Percentiles rank a stretch among this genome's conserved stretches.
Conservation (phyloP, 164 flowering plant species). For the Vitis cinerea region DNA sequence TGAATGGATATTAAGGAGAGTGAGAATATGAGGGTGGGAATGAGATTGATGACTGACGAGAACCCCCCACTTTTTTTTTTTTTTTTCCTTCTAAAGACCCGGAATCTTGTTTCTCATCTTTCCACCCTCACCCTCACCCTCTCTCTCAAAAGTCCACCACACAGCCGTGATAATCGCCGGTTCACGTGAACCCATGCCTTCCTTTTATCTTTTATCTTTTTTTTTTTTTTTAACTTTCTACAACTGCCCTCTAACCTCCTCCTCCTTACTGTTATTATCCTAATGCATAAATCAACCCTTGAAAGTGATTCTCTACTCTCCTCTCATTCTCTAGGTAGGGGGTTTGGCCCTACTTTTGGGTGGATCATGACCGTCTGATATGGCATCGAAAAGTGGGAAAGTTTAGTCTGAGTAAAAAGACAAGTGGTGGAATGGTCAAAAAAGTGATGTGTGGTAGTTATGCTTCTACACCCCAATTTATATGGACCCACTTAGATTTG, state of each 20-base stretch:
- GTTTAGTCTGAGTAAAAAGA: background rate
- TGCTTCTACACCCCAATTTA: too few relatives aligned
- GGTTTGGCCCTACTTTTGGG: constrained; percentile 6
- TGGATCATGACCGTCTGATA: background rate
- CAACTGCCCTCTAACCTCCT: background rate
- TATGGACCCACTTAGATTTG: background rate
- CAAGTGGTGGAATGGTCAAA: constrained; percentile 18
- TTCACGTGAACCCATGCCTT: constrained; percentile 38
- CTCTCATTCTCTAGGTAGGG: background rate
- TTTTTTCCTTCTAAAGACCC: constrained; percentile 15
- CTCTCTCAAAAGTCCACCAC: constrained; percentile 10
- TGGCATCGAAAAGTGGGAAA: background rate
- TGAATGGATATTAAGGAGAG: too few relatives aligned
- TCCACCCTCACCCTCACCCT: constrained; percentile 6
- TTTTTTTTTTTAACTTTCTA: constrained; percentile 8
- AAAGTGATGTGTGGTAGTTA: constrained; percentile 10
- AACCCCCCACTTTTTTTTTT: background rate
- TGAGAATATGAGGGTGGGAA: too few relatives aligned
- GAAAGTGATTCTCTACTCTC: background rate
- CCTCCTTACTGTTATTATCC: background rate
- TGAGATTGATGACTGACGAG: too few relatives aligned
- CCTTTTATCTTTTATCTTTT: background rate
- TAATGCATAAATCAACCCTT: background rate
- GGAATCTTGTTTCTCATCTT: constrained; percentile 21
- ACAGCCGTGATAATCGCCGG: constrained; percentile 49